Conservation (phyloP, 768 basidiomycete species). For the Tricholoma furcatifolium region DNA sequence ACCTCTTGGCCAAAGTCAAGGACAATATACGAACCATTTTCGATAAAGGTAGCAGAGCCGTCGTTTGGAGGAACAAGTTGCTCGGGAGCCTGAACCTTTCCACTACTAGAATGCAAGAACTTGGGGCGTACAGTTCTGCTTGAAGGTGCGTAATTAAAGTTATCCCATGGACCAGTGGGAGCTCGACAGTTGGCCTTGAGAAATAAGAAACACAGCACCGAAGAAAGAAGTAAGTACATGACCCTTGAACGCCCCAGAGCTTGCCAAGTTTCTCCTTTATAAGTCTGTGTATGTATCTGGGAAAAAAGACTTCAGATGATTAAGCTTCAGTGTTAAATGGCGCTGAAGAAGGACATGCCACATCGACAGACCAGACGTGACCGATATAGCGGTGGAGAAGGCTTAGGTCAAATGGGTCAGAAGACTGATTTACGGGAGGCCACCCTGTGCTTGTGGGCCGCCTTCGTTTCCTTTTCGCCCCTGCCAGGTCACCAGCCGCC, state of each 20-base stretch:
- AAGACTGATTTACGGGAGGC: not conserved
- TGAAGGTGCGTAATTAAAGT: conserved; percentile 39
- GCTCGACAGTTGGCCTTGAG: conserved; percentile 21
- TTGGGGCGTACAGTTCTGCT: conserved; percentile 30
- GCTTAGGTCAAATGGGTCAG: not conserved
- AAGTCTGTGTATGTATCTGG: not conserved
- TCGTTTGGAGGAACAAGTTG: conserved; percentile 22
- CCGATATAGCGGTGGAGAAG: no score
- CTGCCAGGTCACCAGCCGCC: no score
- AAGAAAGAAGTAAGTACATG: conserved; percentile 2
- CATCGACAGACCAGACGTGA: not conserved
- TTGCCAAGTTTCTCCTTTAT: not conserved
- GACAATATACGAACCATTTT: conserved; percentile 33
- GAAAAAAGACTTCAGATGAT: not conserved
- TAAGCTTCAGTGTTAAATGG: not conserved
- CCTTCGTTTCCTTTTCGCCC: no score
- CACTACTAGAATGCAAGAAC: conserved; percentile 24
- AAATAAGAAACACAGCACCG: conserved; percentile 1
- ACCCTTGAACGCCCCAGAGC: not conserved
- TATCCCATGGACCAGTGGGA: conserved; percentile 42
- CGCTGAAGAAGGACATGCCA: not conserved
- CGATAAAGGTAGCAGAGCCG: conserved; percentile 26
- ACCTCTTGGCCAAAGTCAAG: conserved; percentile 41
- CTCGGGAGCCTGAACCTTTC: conserved; percentile 24
- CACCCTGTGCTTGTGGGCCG: no score